These are phyloP conservation scores for Firmiana major DNA, from an alignment of 345 rosid species.

Conservation along the genomic window DNA sequence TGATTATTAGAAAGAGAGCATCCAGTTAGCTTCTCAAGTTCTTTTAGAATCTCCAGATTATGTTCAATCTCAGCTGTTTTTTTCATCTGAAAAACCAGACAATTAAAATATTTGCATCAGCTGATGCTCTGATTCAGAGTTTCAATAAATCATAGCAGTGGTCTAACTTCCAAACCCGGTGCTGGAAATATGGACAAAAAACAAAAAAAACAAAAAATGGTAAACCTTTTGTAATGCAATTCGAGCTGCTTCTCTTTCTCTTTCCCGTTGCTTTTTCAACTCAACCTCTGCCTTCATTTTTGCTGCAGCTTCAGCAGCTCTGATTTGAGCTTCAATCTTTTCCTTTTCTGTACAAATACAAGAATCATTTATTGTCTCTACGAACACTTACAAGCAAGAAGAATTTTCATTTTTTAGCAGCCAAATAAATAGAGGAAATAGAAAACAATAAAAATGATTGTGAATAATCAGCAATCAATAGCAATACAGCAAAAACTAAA, in stretches of 20 bases:
- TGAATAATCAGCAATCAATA: background rate
- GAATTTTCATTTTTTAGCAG: no score
- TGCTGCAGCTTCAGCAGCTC: no score
- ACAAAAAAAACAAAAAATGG: background rate
- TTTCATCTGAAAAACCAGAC: slow-evolving; percentile 44
- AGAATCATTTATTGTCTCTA: no score
- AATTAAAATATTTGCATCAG: background rate
- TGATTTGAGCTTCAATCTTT: no score
- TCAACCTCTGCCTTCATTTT: no score
- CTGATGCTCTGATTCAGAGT: background rate
- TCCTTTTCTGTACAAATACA: no score
- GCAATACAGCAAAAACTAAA: background rate
- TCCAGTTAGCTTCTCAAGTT: slow-evolving; percentile 31
- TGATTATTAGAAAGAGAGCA: slow-evolving; percentile 27
- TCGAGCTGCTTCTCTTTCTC: no score
- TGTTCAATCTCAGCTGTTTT: slow-evolving; percentile 49
- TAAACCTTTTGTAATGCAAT: slow-evolving; percentile 39
- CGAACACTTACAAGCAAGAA: no score
- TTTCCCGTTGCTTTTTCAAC: no score
- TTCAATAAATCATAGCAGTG: background rate
- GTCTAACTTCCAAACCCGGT: background rate
- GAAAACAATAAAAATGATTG: background rate
- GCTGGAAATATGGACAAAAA: background rate
- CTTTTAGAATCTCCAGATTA: slow-evolving; percentile 39
- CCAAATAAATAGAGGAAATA: no score